Evolutionary conservation across 2,329 filamentous ascomycete species (phyloP).

Genomic region (Stagonosporopsis rhizophila): DNA sequence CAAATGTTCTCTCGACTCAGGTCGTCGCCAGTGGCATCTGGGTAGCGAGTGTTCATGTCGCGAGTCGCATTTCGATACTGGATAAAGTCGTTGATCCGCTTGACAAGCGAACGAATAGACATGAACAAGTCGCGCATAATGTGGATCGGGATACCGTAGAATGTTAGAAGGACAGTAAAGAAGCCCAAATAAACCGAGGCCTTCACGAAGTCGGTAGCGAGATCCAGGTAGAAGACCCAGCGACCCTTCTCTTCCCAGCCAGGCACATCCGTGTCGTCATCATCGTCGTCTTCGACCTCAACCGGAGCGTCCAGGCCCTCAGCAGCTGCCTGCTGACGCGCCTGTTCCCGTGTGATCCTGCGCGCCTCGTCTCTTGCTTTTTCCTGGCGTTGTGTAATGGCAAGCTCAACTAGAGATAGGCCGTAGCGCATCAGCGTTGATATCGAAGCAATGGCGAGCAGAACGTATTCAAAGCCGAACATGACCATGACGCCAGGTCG

Average conservation of each 20-base stretch:
- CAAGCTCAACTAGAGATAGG: constrained; percentile 78
- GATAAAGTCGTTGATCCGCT: constrained; percentile 85
- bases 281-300: constrained; percentile 72
- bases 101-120: constrained; percentile 89
- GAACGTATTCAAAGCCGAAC: constrained; percentile 97
- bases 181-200: constrained; percentile 88
- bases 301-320: constrained; percentile 49
- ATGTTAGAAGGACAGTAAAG: constrained; percentile 89
- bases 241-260: constrained; percentile 97
- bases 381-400: constrained; percentile 77
- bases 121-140: constrained; percentile 96
- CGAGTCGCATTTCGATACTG: constrained; percentile 89
- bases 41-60: constrained; percentile 91
- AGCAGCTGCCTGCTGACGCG: constrained; percentile 65
- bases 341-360: constrained; percentile 63
- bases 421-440: constrained; percentile 81
- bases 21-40: constrained; percentile 88
- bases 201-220: constrained; percentile 89
- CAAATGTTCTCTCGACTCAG: constrained; percentile 88
- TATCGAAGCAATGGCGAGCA: constrained; percentile 79
- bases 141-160: constrained; percentile 95
- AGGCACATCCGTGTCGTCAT: constrained; percentile 92
- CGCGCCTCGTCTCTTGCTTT: constrained; percentile 60
- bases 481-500: constrained; percentile 99
- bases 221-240: constrained; percentile 87